Conservation (phyloP, 768 basidiomycete species). For the Candolleomyces efflorescens region DNA sequence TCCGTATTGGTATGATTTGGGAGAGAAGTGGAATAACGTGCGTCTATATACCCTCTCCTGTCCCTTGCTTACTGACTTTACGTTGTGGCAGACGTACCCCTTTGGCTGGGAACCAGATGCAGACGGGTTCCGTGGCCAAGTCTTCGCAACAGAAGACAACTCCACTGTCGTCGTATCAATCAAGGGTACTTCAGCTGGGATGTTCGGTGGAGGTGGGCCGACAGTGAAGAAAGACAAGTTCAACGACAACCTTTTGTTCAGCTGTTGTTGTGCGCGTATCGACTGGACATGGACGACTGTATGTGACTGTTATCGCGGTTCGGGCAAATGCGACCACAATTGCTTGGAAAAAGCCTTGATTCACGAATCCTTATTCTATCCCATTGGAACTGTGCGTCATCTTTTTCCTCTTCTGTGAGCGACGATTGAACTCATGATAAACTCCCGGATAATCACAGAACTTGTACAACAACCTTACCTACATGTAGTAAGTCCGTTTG, state of each 20-base stretch:
- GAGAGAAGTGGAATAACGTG: constrained; percentile 58
- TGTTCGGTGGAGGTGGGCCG: constrained; percentile 71
- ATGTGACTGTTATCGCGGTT: constrained; percentile 81
- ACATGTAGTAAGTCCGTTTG: constrained; percentile 58
- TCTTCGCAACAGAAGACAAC: constrained; percentile 84
- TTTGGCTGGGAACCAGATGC: constrained; percentile 91
- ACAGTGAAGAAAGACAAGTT: constrained; percentile 90
- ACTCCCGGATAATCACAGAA: constrained; percentile 45
- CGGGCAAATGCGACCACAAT: constrained; percentile 75
- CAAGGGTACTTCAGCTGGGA: constrained; percentile 87
- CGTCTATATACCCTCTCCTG: constrained; percentile 14
- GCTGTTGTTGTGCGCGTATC: constrained; percentile 90
- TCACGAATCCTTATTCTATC: constrained; percentile 84
- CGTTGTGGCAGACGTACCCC: constrained; percentile 52
- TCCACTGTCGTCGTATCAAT: constrained; percentile 81
- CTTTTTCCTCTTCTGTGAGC: not conserved
- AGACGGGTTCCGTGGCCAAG: constrained; percentile 88
- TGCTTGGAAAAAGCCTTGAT: constrained; percentile 76
- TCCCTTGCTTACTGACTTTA: constrained; percentile 1
- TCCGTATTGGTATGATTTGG: constrained; percentile 73
- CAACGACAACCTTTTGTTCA: constrained; percentile 91
- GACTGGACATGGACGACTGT: constrained; percentile 95
- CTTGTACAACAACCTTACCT: constrained; percentile 90
- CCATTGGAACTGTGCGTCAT: constrained; percentile 74
- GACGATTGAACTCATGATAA: not conserved